Percentiles rank a stretch among this genome's conserved stretches.
Conservation (phyloP, 1,284 basidiomycete species). For the Blastosporella zonata region DNA sequence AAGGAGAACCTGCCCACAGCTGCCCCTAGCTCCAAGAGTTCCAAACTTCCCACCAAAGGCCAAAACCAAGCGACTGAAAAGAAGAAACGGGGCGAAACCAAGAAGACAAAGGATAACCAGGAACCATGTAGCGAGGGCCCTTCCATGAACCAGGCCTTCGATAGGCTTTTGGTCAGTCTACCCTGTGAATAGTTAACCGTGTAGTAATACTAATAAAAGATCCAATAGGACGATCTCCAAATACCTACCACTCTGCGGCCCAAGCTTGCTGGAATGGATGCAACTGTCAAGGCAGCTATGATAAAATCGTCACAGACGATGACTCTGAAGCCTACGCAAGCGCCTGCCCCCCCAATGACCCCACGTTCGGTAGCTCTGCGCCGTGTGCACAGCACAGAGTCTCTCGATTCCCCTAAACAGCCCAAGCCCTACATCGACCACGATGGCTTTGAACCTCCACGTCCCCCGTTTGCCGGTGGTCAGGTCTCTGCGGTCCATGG, state of each 20-base stretch:
- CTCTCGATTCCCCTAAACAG: slow-evolving; percentile 52
- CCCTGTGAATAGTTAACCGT: neutral
- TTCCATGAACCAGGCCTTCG: slow-evolving; percentile 63
- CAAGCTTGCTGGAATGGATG: slow-evolving; percentile 75
- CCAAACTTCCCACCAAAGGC: slow-evolving; percentile 28
- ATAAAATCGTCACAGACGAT: slow-evolving; percentile 78
- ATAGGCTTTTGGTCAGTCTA: slow-evolving; percentile 63
- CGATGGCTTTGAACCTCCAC: slow-evolving; percentile 40
- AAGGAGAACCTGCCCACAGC: slow-evolving; percentile 60
- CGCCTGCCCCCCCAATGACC: slow-evolving; percentile 32
- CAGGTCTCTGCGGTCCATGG: slow-evolving; percentile 39
- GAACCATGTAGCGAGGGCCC: slow-evolving; percentile 34
- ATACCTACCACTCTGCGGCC: slow-evolving; percentile 74
- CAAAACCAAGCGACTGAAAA: slow-evolving; percentile 33
- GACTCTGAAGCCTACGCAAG: slow-evolving; percentile 40
- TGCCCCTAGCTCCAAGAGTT: slow-evolving; percentile 17
- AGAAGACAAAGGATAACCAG: slow-evolving; percentile 30
- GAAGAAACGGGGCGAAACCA: slow-evolving; percentile 40
- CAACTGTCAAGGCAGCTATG: slow-evolving; percentile 87
- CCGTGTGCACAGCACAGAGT: slow-evolving; percentile 68
- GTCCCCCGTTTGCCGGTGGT: slow-evolving; percentile 31
- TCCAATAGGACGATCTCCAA: slow-evolving; percentile 74
- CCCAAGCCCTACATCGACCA: slow-evolving; percentile 31
- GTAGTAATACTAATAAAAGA: neutral
- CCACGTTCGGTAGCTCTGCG: slow-evolving; percentile 45